Evolutionary conservation across 2,329 filamentous ascomycete genomes (phyloP).

Genomic region (Penicillium sclerotiorum): DNA sequence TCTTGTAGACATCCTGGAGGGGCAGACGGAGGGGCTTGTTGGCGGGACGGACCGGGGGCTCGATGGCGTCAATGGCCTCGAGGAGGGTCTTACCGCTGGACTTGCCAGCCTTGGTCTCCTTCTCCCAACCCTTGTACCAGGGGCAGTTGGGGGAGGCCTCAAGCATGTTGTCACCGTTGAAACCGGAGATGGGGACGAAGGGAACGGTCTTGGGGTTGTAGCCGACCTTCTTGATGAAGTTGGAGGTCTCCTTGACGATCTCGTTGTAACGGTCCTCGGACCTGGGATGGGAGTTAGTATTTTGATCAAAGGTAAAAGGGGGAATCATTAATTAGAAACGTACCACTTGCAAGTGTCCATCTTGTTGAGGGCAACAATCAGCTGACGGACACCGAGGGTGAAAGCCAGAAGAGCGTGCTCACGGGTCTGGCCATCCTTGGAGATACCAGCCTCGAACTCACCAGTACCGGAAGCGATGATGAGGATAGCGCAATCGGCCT

Average conservation of each 20-base stretch:
- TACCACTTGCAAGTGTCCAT: slow-evolving; percentile 99
- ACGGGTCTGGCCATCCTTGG: slow-evolving; percentile 99
- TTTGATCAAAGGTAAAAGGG: too few relatives aligned
- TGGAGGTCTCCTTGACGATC: slow-evolving; percentile 99
- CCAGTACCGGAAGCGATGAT: slow-evolving; percentile 99
- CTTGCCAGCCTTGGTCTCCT: slow-evolving; percentile 92
- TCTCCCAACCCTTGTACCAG: slow-evolving; percentile 99
- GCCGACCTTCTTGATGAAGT: slow-evolving; percentile 99
- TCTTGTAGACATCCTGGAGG: slow-evolving; percentile 99
- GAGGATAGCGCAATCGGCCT: slow-evolving; percentile 99
- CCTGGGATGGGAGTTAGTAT: too few relatives aligned
- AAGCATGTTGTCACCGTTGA: slow-evolving; percentile 99
- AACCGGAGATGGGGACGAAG: slow-evolving; percentile 99
- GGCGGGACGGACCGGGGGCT: slow-evolving; percentile 86
- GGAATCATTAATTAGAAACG: too few relatives aligned
- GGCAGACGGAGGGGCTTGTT: slow-evolving; percentile 99
- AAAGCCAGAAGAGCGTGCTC: slow-evolving; percentile 99
- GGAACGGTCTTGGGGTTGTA: slow-evolving; percentile 99
- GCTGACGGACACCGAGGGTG: slow-evolving; percentile 99
- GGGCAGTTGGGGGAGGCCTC: slow-evolving; percentile 85
- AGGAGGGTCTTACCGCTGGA: slow-evolving; percentile 93
- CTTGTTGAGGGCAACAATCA: slow-evolving; percentile 99
- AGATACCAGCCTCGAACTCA: slow-evolving; percentile 99
- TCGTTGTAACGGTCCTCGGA: slow-evolving; percentile 93
- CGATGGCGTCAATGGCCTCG: slow-evolving; percentile 96